A percentile compares a stretch with the other conserved stretches of the same genome.
These are phyloP conservation scores for Cryptococcus deneoformans DNA, from an alignment of 1,284 basidiomycete genomes.

Conservation along the genomic window DNA sequence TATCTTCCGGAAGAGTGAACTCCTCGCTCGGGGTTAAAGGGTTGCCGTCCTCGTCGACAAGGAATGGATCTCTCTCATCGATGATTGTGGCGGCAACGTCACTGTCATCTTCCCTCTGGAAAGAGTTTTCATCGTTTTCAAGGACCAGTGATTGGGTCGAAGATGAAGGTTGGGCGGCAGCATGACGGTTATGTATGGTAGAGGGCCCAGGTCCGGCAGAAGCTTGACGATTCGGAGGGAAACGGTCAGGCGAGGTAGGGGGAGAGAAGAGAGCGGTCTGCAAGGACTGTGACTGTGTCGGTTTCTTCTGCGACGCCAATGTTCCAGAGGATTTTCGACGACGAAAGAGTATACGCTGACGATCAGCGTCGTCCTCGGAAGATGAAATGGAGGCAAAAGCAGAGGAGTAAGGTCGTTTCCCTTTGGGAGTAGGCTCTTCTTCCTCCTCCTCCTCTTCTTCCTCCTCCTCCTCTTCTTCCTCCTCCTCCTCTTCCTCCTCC, in stretches of 20 bases:
- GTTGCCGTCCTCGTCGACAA: constrained; percentile 22
- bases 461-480: constrained; percentile 11
- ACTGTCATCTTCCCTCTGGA: too few species aligned
- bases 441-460: neutral
- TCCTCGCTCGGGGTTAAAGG: too few species aligned
- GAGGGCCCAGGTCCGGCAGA: too few species aligned
- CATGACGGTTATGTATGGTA: too few species aligned
- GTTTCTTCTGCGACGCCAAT: too few species aligned
- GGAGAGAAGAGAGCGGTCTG: neutral
- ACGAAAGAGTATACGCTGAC: neutral
- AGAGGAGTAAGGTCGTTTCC: neutral
- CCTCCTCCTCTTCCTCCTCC: constrained; percentile 6
- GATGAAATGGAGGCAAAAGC: neutral
- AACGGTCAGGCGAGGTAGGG: too few species aligned
- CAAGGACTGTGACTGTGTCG: neutral
- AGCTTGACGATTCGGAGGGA: too few species aligned
- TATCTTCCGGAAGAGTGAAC: too few species aligned
- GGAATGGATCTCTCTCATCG: constrained; percentile 2
- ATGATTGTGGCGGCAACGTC: too few species aligned
- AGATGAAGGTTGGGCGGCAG: too few species aligned
- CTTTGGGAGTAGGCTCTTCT: constrained; percentile 8
- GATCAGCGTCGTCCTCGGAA: neutral
- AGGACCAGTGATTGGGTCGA: too few species aligned
- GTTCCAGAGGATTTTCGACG: neutral
- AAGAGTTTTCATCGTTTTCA: too few species aligned